Conservation (phyloP, 306 rosid species). For the Cotoneaster glaucophyllus region DNA sequence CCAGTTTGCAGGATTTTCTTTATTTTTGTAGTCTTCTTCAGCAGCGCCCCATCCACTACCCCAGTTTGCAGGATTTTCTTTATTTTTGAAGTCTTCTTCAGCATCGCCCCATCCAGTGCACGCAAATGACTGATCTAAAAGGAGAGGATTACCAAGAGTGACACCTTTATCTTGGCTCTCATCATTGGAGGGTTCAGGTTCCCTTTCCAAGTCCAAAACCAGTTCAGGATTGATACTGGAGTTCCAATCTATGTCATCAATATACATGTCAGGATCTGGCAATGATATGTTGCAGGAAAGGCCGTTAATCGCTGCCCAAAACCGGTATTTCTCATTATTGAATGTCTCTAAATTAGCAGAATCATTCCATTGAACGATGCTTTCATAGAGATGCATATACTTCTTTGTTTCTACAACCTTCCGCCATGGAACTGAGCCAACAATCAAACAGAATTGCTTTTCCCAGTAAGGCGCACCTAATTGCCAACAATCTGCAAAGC, state of each 20-base stretch:
- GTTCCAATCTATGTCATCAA: constrained; percentile 67
- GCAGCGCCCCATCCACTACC: too few species aligned
- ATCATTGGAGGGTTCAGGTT: constrained; percentile 12
- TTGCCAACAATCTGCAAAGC: constrained; percentile 33
- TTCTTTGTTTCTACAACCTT: constrained; percentile 53
- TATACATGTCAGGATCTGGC: constrained; percentile 67
- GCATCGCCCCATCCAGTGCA: constrained; percentile 49
- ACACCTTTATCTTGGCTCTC: constrained; percentile 18
- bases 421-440: constrained; percentile 66
- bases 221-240: constrained; percentile 51
- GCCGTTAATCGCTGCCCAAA: constrained; percentile 52
- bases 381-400: constrained; percentile 39
- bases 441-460: constrained; percentile 46
- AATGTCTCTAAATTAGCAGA: constrained; percentile 79
- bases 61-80: too few species aligned
- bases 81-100: too few species aligned
- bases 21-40: too few species aligned
- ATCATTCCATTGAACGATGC: constrained; percentile 66
- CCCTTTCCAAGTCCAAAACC: constrained; percentile 49
- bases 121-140: constrained; percentile 30
- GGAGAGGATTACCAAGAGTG: constrained; percentile 28
- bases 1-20: too few species aligned
- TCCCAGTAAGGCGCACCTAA: constrained; percentile 67
- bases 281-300: constrained; percentile 31
- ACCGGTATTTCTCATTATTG: constrained; percentile 63